Evolutionary conservation across 2,329 filamentous ascomycete genomes (phyloP).

Genomic region (Penicillium brevicompactum): DNA sequence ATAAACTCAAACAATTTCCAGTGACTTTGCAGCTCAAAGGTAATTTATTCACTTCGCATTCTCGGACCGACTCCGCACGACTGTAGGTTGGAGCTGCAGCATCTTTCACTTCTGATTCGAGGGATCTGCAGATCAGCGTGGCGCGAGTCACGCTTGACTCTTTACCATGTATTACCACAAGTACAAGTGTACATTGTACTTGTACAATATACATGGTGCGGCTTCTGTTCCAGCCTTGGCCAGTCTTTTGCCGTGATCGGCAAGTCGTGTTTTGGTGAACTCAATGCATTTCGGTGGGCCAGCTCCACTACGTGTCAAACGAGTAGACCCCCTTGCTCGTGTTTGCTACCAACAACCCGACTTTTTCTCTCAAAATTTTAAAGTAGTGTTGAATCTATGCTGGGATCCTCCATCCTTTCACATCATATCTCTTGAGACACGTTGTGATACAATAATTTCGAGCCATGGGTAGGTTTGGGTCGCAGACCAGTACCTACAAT

Average conservation of each 20-base stretch:
- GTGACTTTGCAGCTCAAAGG: neutral
- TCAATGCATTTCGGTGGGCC: conserved; percentile 1
- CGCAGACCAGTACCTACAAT: conserved; percentile 43
- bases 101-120: neutral
- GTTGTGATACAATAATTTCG: neutral
- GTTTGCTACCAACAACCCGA: neutral
- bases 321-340: neutral
- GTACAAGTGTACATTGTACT: neutral
- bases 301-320: neutral
- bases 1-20: neutral
- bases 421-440: neutral
- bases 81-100: neutral
- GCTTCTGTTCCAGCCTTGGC: neutral
- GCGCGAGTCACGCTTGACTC: neutral
- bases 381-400: neutral
- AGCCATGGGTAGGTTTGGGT: conserved; percentile 34
- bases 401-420: conserved; percentile 3
- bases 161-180: neutral
- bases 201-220: neutral
- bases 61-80: neutral
- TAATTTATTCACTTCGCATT: neutral
- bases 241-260: neutral
- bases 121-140: neutral
- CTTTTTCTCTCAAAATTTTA: neutral
- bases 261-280: neutral